These are phyloP conservation scores for Wilcoxina mikolae DNA, from an alignment of 495 filamentous ascomycete species.

Conservation along the genomic window DNA sequence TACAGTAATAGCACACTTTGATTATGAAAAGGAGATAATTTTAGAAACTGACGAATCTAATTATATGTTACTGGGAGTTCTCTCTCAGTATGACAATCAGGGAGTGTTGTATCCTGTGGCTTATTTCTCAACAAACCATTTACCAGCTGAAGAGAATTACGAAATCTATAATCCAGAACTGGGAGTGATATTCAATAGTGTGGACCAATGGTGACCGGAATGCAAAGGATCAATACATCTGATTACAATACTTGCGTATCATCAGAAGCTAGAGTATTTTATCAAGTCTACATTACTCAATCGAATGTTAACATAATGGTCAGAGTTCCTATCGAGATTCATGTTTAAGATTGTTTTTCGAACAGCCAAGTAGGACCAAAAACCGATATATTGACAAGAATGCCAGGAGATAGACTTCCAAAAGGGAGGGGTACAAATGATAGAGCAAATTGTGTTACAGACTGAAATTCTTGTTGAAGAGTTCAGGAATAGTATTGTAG, in stretches of 20 bases:
- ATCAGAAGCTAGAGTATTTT: slow-evolving; percentile 26
- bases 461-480: no score
- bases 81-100: neutral
- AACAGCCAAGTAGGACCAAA: slow-evolving; percentile 11
- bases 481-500: no score
- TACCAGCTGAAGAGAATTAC: slow-evolving; percentile 11
- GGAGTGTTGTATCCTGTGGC: slow-evolving; percentile 4
- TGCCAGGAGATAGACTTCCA: slow-evolving; percentile 4
- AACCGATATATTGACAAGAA: slow-evolving; percentile 11
- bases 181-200: slow-evolving; percentile 8
- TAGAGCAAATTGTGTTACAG: no score
- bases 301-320: neutral
- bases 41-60: slow-evolving; percentile 10
- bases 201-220: slow-evolving; percentile 26
- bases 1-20: slow-evolving; percentile 4
- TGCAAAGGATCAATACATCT: slow-evolving; percentile 10
- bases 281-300: slow-evolving; percentile 10
- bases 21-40: neutral
- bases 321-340: slow-evolving; percentile 9
- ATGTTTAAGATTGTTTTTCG: slow-evolving; percentile 9
- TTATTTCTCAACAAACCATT: slow-evolving; percentile 8
- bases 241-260: slow-evolving; percentile 15
- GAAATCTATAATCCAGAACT: slow-evolving; percentile 12
- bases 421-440: no score
- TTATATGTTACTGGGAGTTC: slow-evolving; percentile 5